phyloP scores from a whole-genome alignment of 208 protist species.

The Crithidia sp. region DNA sequence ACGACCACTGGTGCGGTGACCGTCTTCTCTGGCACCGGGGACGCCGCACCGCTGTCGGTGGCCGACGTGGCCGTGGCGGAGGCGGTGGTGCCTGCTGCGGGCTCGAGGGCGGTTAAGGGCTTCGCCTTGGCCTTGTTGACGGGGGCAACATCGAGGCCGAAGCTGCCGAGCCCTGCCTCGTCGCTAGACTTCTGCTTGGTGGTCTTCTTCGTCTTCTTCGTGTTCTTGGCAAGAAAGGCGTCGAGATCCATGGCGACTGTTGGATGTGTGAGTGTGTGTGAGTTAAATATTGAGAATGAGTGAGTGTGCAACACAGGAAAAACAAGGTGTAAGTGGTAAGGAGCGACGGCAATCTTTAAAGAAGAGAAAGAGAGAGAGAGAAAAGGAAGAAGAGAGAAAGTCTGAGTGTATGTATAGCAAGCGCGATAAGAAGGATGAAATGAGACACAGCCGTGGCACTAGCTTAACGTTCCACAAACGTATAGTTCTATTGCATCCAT shows the following conservation, averaged over 20 bases:
- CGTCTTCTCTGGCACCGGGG: conserved; percentile 14
- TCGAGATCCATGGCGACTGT: conserved; percentile 51
- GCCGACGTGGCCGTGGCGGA: conserved; percentile 1
- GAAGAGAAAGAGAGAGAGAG: background rate
- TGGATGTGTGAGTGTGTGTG: conserved; percentile 16
- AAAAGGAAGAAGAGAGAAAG: background rate
- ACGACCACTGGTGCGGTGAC: conserved; percentile 17
- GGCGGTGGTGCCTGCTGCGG: background rate
- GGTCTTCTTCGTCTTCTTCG: conserved; percentile 66
- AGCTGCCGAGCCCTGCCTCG: conserved; percentile 34
- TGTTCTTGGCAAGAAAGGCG: conserved; percentile 72
- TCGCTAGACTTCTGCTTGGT: conserved; percentile 64
- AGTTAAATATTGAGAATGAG: background rate
- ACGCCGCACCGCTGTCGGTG: conserved; percentile 5
- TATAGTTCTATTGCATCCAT: no score
- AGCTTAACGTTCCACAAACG: no score
- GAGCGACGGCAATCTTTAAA: background rate
- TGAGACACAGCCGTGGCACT: no score
- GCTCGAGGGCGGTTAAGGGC: background rate
- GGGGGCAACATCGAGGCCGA: conserved; percentile 46
- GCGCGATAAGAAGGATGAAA: no score
- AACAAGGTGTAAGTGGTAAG: background rate
- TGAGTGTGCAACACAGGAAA: background rate
- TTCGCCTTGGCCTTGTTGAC: conserved; percentile 24
- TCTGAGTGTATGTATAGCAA: no score